These are phyloP conservation scores for Fraxinus pennsylvanica DNA, from an alignment of 257 asterid genomes.

Conservation along the genomic window DNA sequence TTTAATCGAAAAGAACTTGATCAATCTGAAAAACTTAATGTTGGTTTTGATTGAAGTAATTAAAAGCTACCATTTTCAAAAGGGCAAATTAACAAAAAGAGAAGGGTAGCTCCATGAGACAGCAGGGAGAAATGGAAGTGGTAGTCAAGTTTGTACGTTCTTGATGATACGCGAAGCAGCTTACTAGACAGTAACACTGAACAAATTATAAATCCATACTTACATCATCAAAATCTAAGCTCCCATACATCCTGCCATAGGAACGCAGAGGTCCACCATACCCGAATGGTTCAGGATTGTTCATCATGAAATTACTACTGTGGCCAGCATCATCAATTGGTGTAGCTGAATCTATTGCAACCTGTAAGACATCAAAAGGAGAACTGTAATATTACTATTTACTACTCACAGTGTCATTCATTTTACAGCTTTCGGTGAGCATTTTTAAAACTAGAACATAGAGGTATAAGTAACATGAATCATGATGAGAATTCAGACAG, in stretches of 20 bases:
- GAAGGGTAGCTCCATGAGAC: constrained; percentile 2
- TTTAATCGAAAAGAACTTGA: neutral
- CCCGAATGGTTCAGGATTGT: constrained; percentile 76
- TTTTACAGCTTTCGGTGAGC: neutral
- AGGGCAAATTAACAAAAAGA: constrained; percentile 1
- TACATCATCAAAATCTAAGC: constrained; percentile 86
- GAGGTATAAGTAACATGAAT: neutral
- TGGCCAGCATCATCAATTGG: constrained; percentile 94
- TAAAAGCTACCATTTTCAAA: neutral
- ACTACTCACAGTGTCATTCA: neutral
- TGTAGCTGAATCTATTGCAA: constrained; percentile 98
- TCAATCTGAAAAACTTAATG: neutral
- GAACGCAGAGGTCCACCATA: constrained; percentile 80
- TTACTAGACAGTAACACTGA: neutral
- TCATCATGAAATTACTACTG: constrained; percentile 62
- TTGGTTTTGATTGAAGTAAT: neutral
- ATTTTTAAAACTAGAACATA: neutral
- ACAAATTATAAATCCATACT: constrained; percentile 39
- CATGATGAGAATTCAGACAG: constrained; percentile 5
- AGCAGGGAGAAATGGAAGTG: neutral
- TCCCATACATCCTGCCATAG: constrained; percentile 89
- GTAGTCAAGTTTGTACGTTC: constrained; percentile 6
- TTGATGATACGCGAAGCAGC: neutral
- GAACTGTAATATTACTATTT: neutral
- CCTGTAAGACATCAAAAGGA: constrained; percentile 44